Conservation (phyloP, 257 asterid species). For the Paulownia fortunei region DNA sequence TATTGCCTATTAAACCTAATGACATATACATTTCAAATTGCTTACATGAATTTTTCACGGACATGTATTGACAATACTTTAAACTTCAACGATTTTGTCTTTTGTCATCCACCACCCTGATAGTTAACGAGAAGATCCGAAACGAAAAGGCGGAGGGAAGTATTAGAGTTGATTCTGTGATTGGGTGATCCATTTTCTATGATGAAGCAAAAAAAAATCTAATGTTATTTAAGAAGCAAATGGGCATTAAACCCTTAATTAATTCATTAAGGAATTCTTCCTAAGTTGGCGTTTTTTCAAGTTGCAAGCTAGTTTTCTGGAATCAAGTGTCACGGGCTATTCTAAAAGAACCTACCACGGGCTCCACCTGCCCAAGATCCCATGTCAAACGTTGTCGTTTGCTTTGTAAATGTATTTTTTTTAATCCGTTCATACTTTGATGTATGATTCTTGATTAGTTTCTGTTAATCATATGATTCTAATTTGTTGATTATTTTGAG, state of each 20-base stretch:
- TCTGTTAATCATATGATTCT: background rate
- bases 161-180: no score
- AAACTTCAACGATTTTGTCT: no score
- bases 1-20: no score
- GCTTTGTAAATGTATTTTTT: background rate
- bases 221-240: background rate
- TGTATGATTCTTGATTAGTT: no score
- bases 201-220: background rate
- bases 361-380: background rate
- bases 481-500: no score
- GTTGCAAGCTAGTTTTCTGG: conserved; percentile 17
- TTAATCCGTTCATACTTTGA: background rate
- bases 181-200: no score
- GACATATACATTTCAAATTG: no score
- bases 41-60: no score
- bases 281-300: background rate
- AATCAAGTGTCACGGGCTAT: conserved; percentile 24
- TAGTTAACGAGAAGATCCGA: no score
- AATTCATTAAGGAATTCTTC: background rate
- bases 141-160: no score
- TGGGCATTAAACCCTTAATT: background rate
- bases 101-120: no score
- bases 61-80: no score
- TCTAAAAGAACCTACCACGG: conserved; percentile 1
- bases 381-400: background rate